Percentiles rank a stretch among this genome's conserved stretches.
Conservation (phyloP, 805 yeast species). For the Saturnispora halmiae region DNA sequence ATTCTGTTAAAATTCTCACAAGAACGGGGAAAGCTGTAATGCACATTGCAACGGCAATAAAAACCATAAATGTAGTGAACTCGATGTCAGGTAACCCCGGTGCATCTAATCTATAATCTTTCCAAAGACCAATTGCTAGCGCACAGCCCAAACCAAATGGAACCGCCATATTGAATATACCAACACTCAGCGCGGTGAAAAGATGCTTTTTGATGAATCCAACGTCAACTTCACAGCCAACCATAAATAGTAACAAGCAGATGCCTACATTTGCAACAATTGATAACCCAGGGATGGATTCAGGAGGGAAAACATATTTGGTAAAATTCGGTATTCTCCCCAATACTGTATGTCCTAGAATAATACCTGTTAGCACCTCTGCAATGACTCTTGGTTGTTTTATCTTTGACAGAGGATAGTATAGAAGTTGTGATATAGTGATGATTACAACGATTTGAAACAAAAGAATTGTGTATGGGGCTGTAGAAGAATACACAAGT, state of each 20-base stretch:
- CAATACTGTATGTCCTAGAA: slow-evolving; percentile 67
- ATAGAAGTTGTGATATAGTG: slow-evolving; percentile 47
- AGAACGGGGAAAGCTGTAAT: slow-evolving; percentile 82
- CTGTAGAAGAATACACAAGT: slow-evolving; percentile 42
- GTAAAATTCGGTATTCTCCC: slow-evolving; percentile 67
- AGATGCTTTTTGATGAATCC: slow-evolving; percentile 52
- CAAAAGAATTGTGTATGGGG: slow-evolving; percentile 61
- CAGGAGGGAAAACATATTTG: slow-evolving; percentile 51
- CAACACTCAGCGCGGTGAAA: slow-evolving; percentile 57
- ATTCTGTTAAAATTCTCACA: slow-evolving; percentile 68
- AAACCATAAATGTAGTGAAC: slow-evolving; percentile 70
- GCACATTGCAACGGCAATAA: slow-evolving; percentile 75
- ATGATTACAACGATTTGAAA: slow-evolving; percentile 62
- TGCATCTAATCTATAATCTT: slow-evolving; percentile 37
- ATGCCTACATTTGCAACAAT: slow-evolving; percentile 68
- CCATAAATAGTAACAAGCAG: slow-evolving; percentile 62
- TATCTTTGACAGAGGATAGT: slow-evolving; percentile 49
- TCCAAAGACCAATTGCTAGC: slow-evolving; percentile 57
- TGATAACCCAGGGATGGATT: slow-evolving; percentile 53
- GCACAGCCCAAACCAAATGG: slow-evolving; percentile 78
- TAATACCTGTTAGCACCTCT: slow-evolving; percentile 69
- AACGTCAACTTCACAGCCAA: slow-evolving; percentile 73
- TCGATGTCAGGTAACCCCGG: slow-evolving; percentile 32
- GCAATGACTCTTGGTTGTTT: slow-evolving; percentile 78
- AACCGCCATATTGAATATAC: slow-evolving; percentile 60